Conservation (phyloP, 768 basidiomycete genomes). For the Lepiota brunneoincarnata region DNA sequence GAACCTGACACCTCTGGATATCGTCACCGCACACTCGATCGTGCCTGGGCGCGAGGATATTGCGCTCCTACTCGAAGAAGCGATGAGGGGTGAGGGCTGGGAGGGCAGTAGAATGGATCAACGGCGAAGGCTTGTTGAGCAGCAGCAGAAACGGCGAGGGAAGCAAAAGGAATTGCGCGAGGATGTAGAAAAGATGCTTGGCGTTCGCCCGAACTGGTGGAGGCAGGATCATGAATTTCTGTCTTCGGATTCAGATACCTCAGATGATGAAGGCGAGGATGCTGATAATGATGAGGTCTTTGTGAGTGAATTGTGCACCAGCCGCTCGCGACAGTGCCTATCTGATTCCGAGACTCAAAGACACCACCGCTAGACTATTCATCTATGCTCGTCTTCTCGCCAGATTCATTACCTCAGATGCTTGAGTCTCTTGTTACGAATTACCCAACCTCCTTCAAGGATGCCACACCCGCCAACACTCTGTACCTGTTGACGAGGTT, state of each 20-base stretch:
- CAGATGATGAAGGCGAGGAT: conserved; percentile 44
- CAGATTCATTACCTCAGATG: conserved; percentile 70
- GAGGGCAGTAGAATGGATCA: conserved; percentile 74
- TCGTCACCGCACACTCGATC: conserved; percentile 80
- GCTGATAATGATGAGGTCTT: conserved; percentile 47
- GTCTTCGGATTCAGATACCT: conserved; percentile 38
- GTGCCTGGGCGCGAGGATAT: conserved; percentile 84
- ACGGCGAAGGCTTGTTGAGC: conserved; percentile 57
- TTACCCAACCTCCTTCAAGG: conserved; percentile 66
- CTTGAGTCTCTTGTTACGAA: conserved; percentile 81
- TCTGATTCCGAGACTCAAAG: conserved; percentile 33
- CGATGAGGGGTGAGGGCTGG: conserved; percentile 86
- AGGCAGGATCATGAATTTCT: conserved; percentile 42
- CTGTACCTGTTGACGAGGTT: conserved; percentile 91
- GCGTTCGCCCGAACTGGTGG: conserved; percentile 67
- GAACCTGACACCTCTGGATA: conserved; percentile 84
- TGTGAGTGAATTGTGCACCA: conserved; percentile 35
- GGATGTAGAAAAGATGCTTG: conserved; percentile 55
- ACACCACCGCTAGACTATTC: conserved; percentile 76
- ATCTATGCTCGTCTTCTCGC: conserved; percentile 93
- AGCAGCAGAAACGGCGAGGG: conserved; percentile 49
- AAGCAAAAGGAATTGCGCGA: conserved; percentile 55
- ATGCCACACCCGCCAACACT: conserved; percentile 86
- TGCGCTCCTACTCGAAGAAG: conserved; percentile 82
- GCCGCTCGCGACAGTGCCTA: background rate